Evolutionary conservation across 257 asterid genomes (phyloP).

Genomic region (Ophiorrhiza pumila): DNA sequence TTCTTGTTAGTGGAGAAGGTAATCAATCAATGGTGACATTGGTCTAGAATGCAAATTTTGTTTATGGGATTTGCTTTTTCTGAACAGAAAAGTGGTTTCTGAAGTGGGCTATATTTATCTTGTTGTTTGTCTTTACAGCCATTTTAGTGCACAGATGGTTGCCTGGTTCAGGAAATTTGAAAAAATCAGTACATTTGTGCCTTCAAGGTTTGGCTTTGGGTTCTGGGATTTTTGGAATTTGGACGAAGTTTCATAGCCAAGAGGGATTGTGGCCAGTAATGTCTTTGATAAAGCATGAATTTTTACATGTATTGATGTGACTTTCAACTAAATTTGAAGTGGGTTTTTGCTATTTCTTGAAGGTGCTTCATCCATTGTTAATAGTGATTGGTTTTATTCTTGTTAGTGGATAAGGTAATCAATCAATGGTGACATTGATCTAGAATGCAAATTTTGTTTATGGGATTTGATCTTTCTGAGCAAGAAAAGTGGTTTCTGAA

Average conservation of each 20-base stretch:
- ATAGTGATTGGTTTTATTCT: constrained; percentile 93
- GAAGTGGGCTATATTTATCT: constrained; percentile 9
- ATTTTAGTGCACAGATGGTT: constrained; percentile 86
- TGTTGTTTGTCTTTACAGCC: constrained; percentile 39
- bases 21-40: constrained; percentile 3
- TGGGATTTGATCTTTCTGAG: constrained; percentile 13
- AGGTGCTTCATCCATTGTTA: constrained; percentile 83
- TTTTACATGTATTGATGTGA: constrained; percentile 16
- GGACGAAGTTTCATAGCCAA: constrained; percentile 79
- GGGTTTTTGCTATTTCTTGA: constrained; percentile 19
- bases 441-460: background rate
- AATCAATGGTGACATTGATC: background rate
- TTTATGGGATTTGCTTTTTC: constrained; percentile 12
- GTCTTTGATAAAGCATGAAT: background rate
- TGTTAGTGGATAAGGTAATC: constrained; percentile 81
- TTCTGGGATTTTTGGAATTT: constrained; percentile 81
- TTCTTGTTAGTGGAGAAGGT: constrained; percentile 91
- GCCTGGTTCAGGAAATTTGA: constrained; percentile 78
- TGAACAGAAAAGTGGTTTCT: background rate
- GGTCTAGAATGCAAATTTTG: background rate
- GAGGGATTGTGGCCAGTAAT: no score
- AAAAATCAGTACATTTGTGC: constrained; percentile 73
- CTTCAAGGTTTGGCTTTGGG: constrained; percentile 89
- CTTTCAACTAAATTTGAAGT: background rate
- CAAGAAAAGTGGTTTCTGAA: background rate